phyloP scores from a whole-genome alignment of 306 rosid species.

The Quercus glauca region DNA sequence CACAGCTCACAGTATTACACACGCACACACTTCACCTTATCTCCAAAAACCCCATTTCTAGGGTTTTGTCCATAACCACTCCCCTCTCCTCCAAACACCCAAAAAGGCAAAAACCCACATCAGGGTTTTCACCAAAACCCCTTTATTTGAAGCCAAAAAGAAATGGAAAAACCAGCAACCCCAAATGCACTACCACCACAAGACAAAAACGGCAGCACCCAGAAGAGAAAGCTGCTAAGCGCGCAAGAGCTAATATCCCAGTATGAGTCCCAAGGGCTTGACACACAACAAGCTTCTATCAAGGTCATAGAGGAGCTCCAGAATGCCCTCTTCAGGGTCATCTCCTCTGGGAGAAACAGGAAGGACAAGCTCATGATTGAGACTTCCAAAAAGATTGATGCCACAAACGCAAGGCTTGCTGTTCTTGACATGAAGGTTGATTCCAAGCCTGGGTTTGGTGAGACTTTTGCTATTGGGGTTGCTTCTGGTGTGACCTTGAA shows the following conservation, averaged over 20 bases:
- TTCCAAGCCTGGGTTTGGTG: constrained; percentile 72
- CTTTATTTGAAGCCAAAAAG: no score
- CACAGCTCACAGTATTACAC: no score
- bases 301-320: constrained; percentile 92
- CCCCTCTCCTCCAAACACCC: neutral
- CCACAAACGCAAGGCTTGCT: constrained; percentile 43
- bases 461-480: constrained; percentile 63
- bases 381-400: constrained; percentile 63
- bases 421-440: constrained; percentile 75
- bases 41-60: constrained; percentile 14
- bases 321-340: constrained; percentile 57
- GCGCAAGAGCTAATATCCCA: constrained; percentile 68
- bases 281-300: constrained; percentile 55
- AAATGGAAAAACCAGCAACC: constrained; percentile 23
- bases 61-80: neutral
- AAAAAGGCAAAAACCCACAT: neutral
- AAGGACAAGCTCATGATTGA: constrained; percentile 51
- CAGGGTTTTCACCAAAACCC: neutral
- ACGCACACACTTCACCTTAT: neutral
- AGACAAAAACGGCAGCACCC: neutral
- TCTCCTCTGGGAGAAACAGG: constrained; percentile 66
- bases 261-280: constrained; percentile 81
- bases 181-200: neutral
- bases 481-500: constrained; percentile 64
- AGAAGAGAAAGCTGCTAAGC: constrained; percentile 51